Evolutionary conservation across 306 rosid species (phyloP).

Genomic region (Senna siamea): DNA sequence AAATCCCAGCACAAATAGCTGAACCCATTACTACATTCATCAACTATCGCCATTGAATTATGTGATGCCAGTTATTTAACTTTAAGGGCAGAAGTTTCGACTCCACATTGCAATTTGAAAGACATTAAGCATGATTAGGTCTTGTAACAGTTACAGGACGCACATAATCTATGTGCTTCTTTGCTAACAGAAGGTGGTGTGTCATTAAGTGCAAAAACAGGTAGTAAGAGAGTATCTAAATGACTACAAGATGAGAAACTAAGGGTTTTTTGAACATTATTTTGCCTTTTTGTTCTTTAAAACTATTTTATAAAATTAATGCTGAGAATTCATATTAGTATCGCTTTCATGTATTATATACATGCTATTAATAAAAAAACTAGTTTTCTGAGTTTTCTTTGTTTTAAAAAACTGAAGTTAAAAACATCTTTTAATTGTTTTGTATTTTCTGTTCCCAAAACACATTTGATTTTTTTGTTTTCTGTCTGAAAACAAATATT

Average conservation of each 20-base stretch:
- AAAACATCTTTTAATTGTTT: too few species aligned
- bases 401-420: too few species aligned
- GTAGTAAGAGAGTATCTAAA: conserved; percentile 8
- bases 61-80: conserved; percentile 2
- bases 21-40: neutral
- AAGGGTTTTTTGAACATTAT: too few species aligned
- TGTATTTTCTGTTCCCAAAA: too few species aligned
- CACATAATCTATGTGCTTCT: neutral
- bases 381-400: too few species aligned
- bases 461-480: too few species aligned
- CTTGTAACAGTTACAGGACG: neutral
- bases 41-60: neutral
- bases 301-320: too few species aligned
- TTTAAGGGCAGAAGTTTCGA: neutral
- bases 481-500: too few species aligned
- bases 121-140: neutral
- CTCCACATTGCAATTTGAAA: neutral
- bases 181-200: conserved; percentile 1
- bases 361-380: too few species aligned
- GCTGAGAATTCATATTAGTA: too few species aligned
- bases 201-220: neutral
- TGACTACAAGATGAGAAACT: neutral
- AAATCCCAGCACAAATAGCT: neutral
- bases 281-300: too few species aligned
- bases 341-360: too few species aligned